Evolutionary conservation across 257 asterid species (phyloP).

Genomic region (Gynochthodes officinalis): DNA sequence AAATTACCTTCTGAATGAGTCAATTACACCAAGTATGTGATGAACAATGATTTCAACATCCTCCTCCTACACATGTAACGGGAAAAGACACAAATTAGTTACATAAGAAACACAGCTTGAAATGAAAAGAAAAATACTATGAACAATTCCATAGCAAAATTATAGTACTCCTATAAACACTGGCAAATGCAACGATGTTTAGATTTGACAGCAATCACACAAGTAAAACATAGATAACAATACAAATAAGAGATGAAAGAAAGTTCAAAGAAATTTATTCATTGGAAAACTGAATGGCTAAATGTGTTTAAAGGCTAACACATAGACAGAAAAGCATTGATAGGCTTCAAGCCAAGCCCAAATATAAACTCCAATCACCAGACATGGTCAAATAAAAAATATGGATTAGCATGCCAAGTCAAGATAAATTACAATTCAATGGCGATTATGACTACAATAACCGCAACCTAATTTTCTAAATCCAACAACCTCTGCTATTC

Average conservation of each 20-base stretch:
- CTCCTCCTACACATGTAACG: conserved; percentile 52
- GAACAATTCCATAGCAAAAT: not conserved
- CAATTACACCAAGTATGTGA: conserved; percentile 62
- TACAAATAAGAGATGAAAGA: too few relatives aligned
- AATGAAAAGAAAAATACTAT: too few relatives aligned
- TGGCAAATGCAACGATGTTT: not conserved
- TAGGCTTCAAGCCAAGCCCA: not conserved
- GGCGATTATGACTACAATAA: too few relatives aligned
- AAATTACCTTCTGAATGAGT: conserved; percentile 56
- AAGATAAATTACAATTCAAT: too few relatives aligned
- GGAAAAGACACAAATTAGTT: conserved; percentile 1
- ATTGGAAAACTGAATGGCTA: too few relatives aligned
- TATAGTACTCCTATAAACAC: not conserved
- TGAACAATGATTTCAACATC: conserved; percentile 62
- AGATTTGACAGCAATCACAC: too few relatives aligned
- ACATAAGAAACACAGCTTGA: not conserved
- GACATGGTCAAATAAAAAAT: too few relatives aligned
- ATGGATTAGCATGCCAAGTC: too few relatives aligned
- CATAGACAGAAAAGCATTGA: not conserved
- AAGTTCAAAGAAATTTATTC: too few relatives aligned
- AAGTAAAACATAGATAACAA: too few relatives aligned
- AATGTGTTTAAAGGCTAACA: not conserved
- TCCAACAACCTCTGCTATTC: not conserved
- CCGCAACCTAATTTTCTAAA: not conserved
- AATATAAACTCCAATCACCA: not conserved